Conservation (phyloP, 1,284 basidiomycete genomes). For the Malassezia japonica region DNA sequence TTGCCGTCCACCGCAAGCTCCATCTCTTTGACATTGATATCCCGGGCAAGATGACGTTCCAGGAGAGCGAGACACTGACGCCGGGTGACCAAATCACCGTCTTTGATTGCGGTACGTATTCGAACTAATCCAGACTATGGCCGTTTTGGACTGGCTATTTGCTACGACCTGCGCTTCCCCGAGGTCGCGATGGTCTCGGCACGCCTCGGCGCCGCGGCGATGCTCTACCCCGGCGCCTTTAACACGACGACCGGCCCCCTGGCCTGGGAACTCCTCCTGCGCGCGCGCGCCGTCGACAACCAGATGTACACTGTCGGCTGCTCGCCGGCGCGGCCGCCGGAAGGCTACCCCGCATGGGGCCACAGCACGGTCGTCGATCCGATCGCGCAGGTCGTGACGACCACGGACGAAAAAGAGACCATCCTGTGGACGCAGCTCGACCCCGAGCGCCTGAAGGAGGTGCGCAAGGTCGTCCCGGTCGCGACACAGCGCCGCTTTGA, state of each 20-base stretch:
- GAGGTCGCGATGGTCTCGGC: conserved; percentile 87
- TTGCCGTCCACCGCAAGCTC: conserved; percentile 83
- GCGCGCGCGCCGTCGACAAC: conserved; percentile 83
- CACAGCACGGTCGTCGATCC: conserved; percentile 41
- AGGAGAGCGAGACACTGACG: conserved; percentile 89
- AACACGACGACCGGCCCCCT: conserved; percentile 77
- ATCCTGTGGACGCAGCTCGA: conserved; percentile 55
- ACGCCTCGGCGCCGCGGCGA: conserved; percentile 71
- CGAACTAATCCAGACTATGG: conserved; percentile 60
- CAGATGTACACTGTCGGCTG: conserved; percentile 92
- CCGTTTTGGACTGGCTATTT: conserved; percentile 79
- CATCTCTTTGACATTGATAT: conserved; percentile 98
- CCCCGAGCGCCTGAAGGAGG: conserved; percentile 28
- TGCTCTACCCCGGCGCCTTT: conserved; percentile 61
- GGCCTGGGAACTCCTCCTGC: conserved; percentile 88
- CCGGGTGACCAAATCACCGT: conserved; percentile 67
- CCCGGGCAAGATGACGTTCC: conserved; percentile 90
- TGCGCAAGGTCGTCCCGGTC: conserved; percentile 33
- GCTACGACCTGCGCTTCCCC: conserved; percentile 71
- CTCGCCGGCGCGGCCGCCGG: conserved; percentile 78
- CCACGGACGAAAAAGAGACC: conserved; percentile 69
- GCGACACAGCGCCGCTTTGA: conserved; percentile 37
- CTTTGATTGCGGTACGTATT: conserved; percentile 68
- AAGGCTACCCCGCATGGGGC: conserved; percentile 47
- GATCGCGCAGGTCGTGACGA: conserved; percentile 66